A percentile compares a stretch with the other conserved stretches of the same genome.
These are phyloP conservation scores for Pythium utonaiense DNA, from an alignment of 352 stramenopile genomes.

Conservation along the genomic window DNA sequence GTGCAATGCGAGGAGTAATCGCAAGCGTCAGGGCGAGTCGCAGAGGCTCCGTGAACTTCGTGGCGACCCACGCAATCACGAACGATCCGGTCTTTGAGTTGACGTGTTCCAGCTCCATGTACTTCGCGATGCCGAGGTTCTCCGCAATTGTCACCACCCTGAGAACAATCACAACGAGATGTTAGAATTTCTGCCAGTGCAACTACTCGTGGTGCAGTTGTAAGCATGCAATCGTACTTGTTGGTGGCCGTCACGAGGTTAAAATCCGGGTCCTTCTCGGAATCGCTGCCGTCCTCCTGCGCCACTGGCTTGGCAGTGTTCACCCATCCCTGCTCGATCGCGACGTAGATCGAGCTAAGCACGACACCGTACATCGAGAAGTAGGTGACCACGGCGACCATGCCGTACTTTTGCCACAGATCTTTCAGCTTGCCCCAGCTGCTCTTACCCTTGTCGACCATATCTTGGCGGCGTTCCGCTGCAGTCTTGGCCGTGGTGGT, in stretches of 20 bases:
- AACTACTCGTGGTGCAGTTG: not conserved
- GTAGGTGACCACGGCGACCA: constrained; percentile 83
- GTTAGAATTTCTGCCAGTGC: no score
- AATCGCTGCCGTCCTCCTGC: constrained; percentile 27
- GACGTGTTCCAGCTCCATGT: constrained; percentile 76
- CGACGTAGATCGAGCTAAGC: constrained; percentile 76
- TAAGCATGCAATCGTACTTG: constrained; percentile 38
- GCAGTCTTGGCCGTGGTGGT: constrained; percentile 22
- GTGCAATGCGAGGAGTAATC: constrained; percentile 72
- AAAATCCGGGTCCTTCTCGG: constrained; percentile 36
- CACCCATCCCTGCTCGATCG: constrained; percentile 78
- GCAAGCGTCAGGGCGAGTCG: constrained; percentile 74
- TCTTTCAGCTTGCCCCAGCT: constrained; percentile 65
- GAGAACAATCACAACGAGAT: constrained; percentile 4
- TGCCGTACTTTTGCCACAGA: constrained; percentile 80
- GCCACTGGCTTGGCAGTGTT: constrained; percentile 39
- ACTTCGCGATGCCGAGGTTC: constrained; percentile 68
- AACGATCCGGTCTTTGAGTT: constrained; percentile 81
- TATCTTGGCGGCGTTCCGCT: constrained; percentile 26
- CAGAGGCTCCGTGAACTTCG: constrained; percentile 86
- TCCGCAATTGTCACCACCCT: constrained; percentile 71
- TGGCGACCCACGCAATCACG: constrained; percentile 80
- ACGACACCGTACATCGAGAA: constrained; percentile 73
- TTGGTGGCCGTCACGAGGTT: constrained; percentile 82
- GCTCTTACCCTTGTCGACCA: constrained; percentile 37